phyloP scores from a whole-genome alignment of 2,329 filamentous ascomycete species.

The Pyrenophora seminiperda region DNA sequence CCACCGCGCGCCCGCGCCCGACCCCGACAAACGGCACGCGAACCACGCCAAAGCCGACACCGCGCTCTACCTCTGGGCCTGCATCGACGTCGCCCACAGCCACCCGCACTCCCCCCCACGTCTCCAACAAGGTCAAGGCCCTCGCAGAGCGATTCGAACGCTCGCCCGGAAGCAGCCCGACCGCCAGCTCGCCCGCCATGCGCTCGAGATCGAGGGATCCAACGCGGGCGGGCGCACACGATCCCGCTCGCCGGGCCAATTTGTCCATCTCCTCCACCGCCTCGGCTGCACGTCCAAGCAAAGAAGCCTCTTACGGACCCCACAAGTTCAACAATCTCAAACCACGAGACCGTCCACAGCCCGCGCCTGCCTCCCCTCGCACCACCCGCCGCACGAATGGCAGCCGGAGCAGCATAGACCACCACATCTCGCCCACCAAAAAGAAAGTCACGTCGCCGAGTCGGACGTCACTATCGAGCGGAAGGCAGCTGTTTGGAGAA shows the following conservation, averaged over 20 bases:
- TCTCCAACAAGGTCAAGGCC: constrained; percentile 43
- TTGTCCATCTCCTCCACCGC: constrained; percentile 35
- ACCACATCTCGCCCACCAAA: constrained; percentile 31
- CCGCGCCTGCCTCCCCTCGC: constrained; percentile 38
- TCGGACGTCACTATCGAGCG: constrained; percentile 28
- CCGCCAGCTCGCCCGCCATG: constrained; percentile 25
- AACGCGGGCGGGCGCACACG: constrained; percentile 18
- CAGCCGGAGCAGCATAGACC: constrained; percentile 33
- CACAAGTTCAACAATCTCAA: constrained; percentile 47
- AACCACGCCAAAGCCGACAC: constrained; percentile 28
- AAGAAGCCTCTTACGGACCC: constrained; percentile 39
- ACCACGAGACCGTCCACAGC: constrained; percentile 43
- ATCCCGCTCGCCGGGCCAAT: constrained; percentile 19
- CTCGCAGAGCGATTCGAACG: constrained; percentile 47
- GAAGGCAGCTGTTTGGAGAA: constrained; percentile 46
- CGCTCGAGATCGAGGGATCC: constrained; percentile 31
- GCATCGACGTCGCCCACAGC: constrained; percentile 33
- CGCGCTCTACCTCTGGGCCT: constrained; percentile 41
- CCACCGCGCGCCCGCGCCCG: constrained; percentile 32
- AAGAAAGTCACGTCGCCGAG: constrained; percentile 33
- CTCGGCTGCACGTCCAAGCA: constrained; percentile 35
- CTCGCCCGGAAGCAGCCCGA: constrained; percentile 32
- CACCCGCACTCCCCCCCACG: constrained; percentile 28
- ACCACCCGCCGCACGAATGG: constrained; percentile 34
- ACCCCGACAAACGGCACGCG: constrained; percentile 37